Percentiles rank a stretch among this genome's conserved stretches.
These are phyloP conservation scores for Forsythia viridissima DNA, from an alignment of 257 asterid genomes.

Conservation along the genomic window DNA sequence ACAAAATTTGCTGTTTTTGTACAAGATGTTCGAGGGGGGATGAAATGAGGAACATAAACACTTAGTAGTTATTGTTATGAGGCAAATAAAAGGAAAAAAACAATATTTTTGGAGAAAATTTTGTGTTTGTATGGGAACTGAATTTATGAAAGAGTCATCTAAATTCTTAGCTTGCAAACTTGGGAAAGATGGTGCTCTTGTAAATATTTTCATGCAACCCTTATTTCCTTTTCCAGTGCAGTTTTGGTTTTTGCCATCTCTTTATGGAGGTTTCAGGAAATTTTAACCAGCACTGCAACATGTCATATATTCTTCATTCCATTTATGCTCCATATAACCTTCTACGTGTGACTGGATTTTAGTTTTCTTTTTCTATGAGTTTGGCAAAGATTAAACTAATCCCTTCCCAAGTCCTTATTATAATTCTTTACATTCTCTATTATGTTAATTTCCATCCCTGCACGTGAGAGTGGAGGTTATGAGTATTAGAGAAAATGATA, in stretches of 20 bases:
- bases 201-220: not conserved
- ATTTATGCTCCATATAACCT: not conserved
- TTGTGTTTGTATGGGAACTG: not conserved
- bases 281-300: not conserved
- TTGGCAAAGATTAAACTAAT: not conserved
- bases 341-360: not conserved
- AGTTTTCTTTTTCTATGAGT: not conserved
- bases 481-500: not conserved
- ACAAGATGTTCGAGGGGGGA: not conserved
- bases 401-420: not conserved
- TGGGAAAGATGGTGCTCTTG: slow-evolving; percentile 3
- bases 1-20: not conserved
- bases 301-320: not conserved
- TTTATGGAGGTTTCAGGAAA: not conserved
- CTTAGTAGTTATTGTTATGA: not conserved
- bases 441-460: not conserved
- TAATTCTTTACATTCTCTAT: not conserved
- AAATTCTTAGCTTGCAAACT: not conserved
- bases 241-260: not conserved
- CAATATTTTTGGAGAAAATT: not conserved
- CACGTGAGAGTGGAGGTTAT: not conserved
- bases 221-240: not conserved
- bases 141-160: not conserved
- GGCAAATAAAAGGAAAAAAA: not conserved
- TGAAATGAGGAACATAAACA: not conserved